A percentile compares a stretch with the other conserved stretches of the same genome.
These are phyloP conservation scores for Scleroderma bovista DNA, from an alignment of 768 basidiomycete species.

Conservation along the genomic window DNA sequence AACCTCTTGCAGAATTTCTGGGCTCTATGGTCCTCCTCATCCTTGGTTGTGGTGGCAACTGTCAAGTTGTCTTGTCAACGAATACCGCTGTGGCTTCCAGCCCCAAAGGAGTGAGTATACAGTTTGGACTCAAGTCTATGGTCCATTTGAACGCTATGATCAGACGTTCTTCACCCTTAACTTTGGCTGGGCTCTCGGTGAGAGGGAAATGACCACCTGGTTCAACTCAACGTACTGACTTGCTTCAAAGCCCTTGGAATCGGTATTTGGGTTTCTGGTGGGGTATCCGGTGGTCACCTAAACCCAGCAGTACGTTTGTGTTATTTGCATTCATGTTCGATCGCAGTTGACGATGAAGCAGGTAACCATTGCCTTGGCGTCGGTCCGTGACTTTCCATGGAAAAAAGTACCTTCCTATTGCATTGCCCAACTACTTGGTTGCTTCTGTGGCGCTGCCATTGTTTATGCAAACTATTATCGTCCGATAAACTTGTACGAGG, in stretches of 20 bases:
- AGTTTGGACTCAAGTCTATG: not conserved
- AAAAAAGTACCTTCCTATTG: constrained; percentile 72
- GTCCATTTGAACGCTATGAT: not conserved
- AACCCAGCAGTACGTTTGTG: constrained; percentile 55
- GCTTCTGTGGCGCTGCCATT: constrained; percentile 48
- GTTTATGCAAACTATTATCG: constrained; percentile 63
- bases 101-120: constrained; percentile 50
- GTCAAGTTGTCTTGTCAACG: constrained; percentile 49
- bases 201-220: not conserved
- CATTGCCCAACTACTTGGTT: constrained; percentile 58
- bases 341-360: constrained; percentile 19
- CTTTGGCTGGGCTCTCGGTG: constrained; percentile 30
- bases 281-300: constrained; percentile 70
- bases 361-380: constrained; percentile 67
- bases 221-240: not conserved
- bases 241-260: constrained; percentile 42
- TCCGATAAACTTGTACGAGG: constrained; percentile 62
- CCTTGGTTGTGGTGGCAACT: constrained; percentile 54
- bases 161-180: constrained; percentile 22
- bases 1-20: constrained; percentile 61
- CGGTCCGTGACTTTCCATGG: constrained; percentile 73
- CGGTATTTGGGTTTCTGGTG: constrained; percentile 63
- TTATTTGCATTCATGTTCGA: not conserved
- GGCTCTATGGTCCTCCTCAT: constrained; percentile 54
- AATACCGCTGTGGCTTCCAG: constrained; percentile 39